Base-by-base conservation (phyloP, 352 stramenopile species). In the Phytophthora cactorum region DNA sequence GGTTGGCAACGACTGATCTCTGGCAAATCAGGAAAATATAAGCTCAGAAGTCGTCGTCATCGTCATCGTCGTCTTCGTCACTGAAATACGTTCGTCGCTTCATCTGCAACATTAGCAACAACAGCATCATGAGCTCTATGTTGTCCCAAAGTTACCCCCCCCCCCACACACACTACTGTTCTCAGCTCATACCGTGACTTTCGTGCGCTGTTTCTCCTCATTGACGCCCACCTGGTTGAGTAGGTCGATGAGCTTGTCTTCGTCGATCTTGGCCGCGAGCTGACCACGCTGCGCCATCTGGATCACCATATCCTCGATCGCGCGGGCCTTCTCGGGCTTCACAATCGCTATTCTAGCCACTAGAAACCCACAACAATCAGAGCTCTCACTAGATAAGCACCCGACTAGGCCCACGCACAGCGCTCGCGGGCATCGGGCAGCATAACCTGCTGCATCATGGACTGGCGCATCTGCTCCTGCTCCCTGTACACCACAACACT, bases 81-180 rank as follows among this genome's bases (percentile, higher is more conserved):
- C 84, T 93, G 59, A 96, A 96, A 69, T 93, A 93, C 75, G 84
- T 94, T 66, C 88, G 86, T 53, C 88, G 84, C 70, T 96, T 93
- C 70, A 96, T 91, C 88, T 95, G 66, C 57, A 63, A 29, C 9
- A 47, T 17, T 14, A 52, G 25, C 7, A 53, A 25, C 17, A 25
- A 72, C 1, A 47, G 10, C 10, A 52, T 15, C 11, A 50, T 58
- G 17, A 58, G 34, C 36, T 47, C 25, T 28, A 45, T 5, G 3
- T 14, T 31, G 34, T 25, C n/a, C 9, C 17, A 31, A 57, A 22
- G 2, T 5, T 47, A 12, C 27, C 5, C 25, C 17, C 10, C 44
- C 11, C 44, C 11, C 3, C 44, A 9, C n/a, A 5, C 41, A 14
- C n/a, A 28, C 4, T 53, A 25, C 1, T 17, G 14, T 53, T 38